A percentile compares a stretch with the other conserved stretches of the same genome.
phyloP scores from a whole-genome alignment of 1,284 basidiomycete species.

The Cryptococcus sp. region DNA sequence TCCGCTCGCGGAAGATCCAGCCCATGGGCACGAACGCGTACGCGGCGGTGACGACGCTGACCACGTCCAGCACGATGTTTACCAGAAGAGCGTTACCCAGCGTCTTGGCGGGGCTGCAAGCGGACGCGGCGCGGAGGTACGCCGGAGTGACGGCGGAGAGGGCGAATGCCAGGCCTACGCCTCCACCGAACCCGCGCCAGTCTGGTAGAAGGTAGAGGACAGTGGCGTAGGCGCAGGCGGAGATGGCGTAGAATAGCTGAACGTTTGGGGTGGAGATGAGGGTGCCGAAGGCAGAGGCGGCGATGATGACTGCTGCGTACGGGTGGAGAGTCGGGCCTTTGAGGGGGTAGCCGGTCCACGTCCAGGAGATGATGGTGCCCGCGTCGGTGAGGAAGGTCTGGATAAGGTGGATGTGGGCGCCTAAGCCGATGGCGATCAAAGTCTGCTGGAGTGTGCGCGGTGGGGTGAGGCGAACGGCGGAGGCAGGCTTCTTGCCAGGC shows the following conservation, averaged over 20 bases:
- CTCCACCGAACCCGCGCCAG: conserved; percentile 73
- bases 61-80: conserved; percentile 64
- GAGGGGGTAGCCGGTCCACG: conserved; percentile 83
- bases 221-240: conserved; percentile 52
- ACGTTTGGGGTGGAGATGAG: neutral
- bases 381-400: conserved; percentile 76
- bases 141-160: conserved; percentile 63
- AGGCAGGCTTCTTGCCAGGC: conserved; percentile 13
- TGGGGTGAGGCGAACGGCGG: neutral
- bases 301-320: conserved; percentile 66
- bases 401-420: conserved; percentile 68
- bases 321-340: conserved; percentile 71
- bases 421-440: conserved; percentile 58
- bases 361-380: conserved; percentile 82
- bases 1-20: conserved; percentile 71
- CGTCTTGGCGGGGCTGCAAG: conserved; percentile 47
- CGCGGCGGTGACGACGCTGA: conserved; percentile 78
- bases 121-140: conserved; percentile 54
- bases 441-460: conserved; percentile 17
- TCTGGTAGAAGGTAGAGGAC: conserved; percentile 62
- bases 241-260: neutral
- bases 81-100: conserved; percentile 62
- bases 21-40: conserved; percentile 93
- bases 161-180: conserved; percentile 65
- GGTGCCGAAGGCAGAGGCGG: conserved; percentile 58